Percentiles rank a stretch among this genome's conserved stretches.
Conservation (phyloP, 2,329 filamentous ascomycete genomes). For the Cercospora berteroae region DNA sequence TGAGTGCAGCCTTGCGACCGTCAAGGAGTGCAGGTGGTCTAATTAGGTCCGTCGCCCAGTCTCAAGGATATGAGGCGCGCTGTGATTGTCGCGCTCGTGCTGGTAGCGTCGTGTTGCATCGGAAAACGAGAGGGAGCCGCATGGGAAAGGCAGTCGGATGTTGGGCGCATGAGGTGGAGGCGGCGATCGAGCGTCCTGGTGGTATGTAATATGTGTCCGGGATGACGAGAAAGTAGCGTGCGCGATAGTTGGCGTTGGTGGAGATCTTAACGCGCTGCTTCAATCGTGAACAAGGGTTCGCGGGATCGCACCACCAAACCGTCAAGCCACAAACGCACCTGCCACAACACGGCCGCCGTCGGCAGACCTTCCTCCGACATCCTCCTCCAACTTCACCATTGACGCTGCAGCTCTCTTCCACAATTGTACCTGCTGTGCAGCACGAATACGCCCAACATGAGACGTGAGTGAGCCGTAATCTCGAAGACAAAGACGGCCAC, state of each 20-base stretch:
- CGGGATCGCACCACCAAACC: not conserved
- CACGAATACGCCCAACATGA: slow-evolving; percentile 4
- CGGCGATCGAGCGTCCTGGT: not conserved
- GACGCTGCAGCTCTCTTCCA: not conserved
- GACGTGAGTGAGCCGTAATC: not conserved
- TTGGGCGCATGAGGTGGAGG: not conserved
- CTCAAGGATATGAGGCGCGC: slow-evolving; percentile 7
- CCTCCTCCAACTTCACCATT: not conserved
- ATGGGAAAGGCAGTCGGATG: not conserved
- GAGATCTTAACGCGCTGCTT: slow-evolving; percentile 2
- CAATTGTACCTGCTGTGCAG: not conserved
- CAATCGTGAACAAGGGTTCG: not conserved
- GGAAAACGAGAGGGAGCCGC: not conserved
- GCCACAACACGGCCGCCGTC: not conserved
- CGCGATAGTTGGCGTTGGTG: slow-evolving; percentile 2
- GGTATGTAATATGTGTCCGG: not conserved
- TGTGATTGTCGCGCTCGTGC: slow-evolving; percentile 8
- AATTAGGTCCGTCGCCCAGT: not conserved
- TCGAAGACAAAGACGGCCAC: not conserved
- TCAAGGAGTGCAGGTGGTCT: not conserved
- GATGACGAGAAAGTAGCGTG: not conserved
- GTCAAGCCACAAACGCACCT: not conserved
- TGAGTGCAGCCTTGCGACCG: not conserved
- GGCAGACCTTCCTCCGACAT: not conserved
- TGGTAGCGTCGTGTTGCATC: slow-evolving; percentile 12